Evolutionary conservation across 129 eudicot species (phyloP), one percentile per base, ranked within the genome.

Genomic region (Erigeron canadensis): DNA sequence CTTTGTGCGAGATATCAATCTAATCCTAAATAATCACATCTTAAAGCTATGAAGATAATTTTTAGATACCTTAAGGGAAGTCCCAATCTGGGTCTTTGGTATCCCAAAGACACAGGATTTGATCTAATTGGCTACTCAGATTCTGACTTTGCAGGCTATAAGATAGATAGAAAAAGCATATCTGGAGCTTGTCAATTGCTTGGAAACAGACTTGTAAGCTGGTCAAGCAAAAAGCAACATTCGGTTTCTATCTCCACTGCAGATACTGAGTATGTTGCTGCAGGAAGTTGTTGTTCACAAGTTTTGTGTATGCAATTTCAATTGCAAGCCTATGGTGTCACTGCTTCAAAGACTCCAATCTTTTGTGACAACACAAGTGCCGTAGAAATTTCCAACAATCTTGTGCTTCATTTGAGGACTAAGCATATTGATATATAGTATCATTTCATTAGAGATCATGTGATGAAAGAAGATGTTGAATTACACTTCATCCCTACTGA

Each of bases 311-410:
- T 44, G 13, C 8, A 44, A 3, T 7, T 7, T 7, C 12, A 8
- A 4, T 4, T 44, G 0, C 11, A 10, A 7, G 48, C 8, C 0
- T 44, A 44, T 8, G 48, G 48, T 0, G 13, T 44, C 0, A 44
- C 1, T 2, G 0, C 10, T 0, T 0, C 0, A 0, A 44, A 44
- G 0, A 44, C 3, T 0, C 48, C 12, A 0, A 44, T 44, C 0
- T 4, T 44, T 0, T 44, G 48, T 44, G 48, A 44, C 2, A 44
- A 44, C 2, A 2, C 8, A 7, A 44, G 48, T 8, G 48, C 48
- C 8, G 10, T 44, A 0, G 48, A 10, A 2, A 44, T 44, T 0
- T 1, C 48, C 13, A 44, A 8, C 13, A 44, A 44, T 44, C 48
- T 0, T 7, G 13, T 44, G 1, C 13, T 7, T 44, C 48, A 44